A percentile compares a stretch with the other conserved stretches of the same genome.
Conservation (phyloP, 129 eudicot species). For the Arctium lappa region DNA sequence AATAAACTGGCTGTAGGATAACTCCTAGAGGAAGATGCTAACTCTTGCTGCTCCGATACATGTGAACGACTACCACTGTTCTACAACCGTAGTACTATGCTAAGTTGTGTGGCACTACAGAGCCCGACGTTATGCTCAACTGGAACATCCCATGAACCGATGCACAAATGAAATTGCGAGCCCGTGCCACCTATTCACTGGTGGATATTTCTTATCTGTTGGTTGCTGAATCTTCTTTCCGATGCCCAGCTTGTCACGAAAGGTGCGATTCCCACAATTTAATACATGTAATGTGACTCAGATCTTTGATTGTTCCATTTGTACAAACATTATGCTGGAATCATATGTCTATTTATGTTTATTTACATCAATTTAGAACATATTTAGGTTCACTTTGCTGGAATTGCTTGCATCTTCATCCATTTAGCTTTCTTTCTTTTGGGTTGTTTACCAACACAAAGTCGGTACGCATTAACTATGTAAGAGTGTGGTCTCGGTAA, state of each 20-base stretch:
- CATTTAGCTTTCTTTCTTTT: neutral
- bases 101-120: neutral
- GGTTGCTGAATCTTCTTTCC: neutral
- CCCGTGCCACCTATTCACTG: neutral
- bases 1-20: constrained; percentile 21
- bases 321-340: constrained; percentile 6
- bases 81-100: neutral
- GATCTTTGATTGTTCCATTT: constrained; percentile 2
- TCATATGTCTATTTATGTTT: neutral
- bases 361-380: neutral
- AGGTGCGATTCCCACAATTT: neutral
- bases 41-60: constrained; percentile 2
- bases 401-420: neutral
- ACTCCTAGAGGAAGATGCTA: neutral
- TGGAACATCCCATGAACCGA: neutral
- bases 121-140: neutral
- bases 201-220: neutral
- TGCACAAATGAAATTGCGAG: neutral
- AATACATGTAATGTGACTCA: constrained; percentile 4
- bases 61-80: neutral
- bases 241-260: neutral
- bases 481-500: too few species aligned
- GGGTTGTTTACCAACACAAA: too few species aligned
- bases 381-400: neutral
- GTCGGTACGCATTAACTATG: too few species aligned